Evolutionary conservation across 129 eudicot species (phyloP).

Genomic region (Pulicaria dysenterica): DNA sequence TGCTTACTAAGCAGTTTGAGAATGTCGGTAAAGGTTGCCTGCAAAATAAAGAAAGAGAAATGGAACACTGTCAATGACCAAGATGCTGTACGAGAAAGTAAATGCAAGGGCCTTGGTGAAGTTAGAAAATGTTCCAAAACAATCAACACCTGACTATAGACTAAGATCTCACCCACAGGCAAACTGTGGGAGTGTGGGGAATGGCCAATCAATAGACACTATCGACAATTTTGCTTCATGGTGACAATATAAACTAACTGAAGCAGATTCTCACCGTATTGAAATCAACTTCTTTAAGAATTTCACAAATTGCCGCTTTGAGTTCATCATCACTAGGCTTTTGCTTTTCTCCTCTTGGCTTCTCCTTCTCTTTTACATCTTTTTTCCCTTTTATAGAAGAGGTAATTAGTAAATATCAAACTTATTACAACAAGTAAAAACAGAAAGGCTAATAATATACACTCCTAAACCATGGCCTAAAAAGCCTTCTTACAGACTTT

Average conservation of each 20-base stretch:
- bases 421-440: conserved; percentile 20
- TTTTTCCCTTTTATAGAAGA: conserved; percentile 55
- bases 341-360: conserved; percentile 58
- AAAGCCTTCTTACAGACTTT: too few species aligned
- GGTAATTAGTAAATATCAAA: conserved; percentile 14
- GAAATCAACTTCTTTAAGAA: conserved; percentile 88
- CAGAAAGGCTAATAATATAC: too few species aligned
- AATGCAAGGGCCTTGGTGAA: not conserved
- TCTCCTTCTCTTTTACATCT: conserved; percentile 62
- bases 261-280: conserved; percentile 64
- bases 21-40: conserved; percentile 96
- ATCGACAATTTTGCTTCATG: not conserved
- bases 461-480: too few species aligned
- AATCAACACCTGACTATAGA: not conserved
- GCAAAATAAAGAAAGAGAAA: conserved; percentile 43
- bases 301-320: conserved; percentile 60
- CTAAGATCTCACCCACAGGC: not conserved
- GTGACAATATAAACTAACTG: not conserved
- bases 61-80: conserved; percentile 10
- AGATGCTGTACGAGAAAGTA: too few species aligned
- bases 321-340: conserved; percentile 80
- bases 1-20: conserved; percentile 76
- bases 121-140: not conserved
- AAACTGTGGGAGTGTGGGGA: not conserved
- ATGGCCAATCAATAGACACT: not conserved